phyloP scores from a whole-genome alignment of 1,284 basidiomycete genomes.

The Fistulinella staudtii region DNA sequence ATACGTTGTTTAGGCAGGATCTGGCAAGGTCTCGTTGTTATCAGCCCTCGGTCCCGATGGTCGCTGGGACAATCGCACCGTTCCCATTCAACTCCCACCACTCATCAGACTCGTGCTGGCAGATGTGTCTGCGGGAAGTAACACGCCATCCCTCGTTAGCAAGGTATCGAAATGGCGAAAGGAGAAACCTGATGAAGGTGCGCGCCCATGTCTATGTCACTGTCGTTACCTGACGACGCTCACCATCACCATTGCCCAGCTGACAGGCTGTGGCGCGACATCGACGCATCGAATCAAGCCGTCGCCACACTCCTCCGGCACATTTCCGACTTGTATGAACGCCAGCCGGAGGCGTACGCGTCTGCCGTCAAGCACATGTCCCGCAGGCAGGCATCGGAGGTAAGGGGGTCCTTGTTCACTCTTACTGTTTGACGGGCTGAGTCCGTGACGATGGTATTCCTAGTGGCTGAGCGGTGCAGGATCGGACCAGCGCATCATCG shows the following conservation, averaged over 20 bases:
- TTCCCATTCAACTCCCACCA: conserved; percentile 77
- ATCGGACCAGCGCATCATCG: conserved; percentile 6
- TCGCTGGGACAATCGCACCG: conserved; percentile 63
- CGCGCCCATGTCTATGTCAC: background rate
- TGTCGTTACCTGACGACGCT: conserved; percentile 6
- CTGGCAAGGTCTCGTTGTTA: conserved; percentile 11
- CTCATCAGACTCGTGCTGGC: conserved; percentile 80
- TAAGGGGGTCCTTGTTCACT: conserved; percentile 24
- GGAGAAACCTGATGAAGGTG: conserved; percentile 60
- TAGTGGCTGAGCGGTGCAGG: conserved; percentile 21
- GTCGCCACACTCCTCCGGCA: conserved; percentile 50
- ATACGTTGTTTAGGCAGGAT: conserved; percentile 12
- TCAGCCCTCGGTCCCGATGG: conserved; percentile 49
- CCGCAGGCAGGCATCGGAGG: conserved; percentile 54
- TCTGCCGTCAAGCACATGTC: conserved; percentile 59
- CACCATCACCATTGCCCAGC: conserved; percentile 39
- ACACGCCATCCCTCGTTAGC: conserved; percentile 88
- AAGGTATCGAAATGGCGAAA: conserved; percentile 83
- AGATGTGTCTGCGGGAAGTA: conserved; percentile 90
- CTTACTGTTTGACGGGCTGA: background rate
- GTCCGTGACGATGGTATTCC: background rate
- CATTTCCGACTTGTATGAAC: conserved; percentile 46
- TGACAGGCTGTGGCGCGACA: conserved; percentile 62
- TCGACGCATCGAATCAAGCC: conserved; percentile 60
- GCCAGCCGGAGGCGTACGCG: conserved; percentile 48